These are phyloP conservation scores for Pseudogymnoascus verrucosus DNA, from an alignment of 2,329 filamentous ascomycete species.

Conservation along the genomic window DNA sequence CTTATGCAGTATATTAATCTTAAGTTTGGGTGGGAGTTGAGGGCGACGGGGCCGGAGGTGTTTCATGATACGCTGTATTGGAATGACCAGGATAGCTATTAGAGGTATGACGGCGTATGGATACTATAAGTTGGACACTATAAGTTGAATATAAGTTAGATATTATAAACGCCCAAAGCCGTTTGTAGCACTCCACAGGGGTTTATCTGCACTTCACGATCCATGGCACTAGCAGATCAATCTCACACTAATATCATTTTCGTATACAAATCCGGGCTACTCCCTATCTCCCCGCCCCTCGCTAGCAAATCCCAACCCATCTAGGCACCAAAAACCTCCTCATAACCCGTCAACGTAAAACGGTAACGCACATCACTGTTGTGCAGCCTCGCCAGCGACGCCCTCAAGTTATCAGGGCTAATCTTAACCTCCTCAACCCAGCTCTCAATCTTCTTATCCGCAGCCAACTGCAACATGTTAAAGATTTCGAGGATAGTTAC, in stretches of 20 bases:
- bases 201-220: background rate
- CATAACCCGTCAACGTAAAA: conserved; percentile 61
- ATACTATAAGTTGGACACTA: too few species aligned
- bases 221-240: background rate
- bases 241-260: background rate
- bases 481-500: conserved; percentile 1
- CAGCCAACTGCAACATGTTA: conserved; percentile 53
- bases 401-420: conserved; percentile 57
- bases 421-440: conserved; percentile 71
- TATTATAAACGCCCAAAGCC: background rate
- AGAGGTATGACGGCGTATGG: background rate
- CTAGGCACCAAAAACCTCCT: conserved; percentile 50
- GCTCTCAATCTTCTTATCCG: conserved; percentile 58
- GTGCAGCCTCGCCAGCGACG: conserved; percentile 61
- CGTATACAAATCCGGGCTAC: background rate
- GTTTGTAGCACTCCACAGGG: too few species aligned
- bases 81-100: conserved; percentile 42
- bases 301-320: background rate
- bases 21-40: conserved; percentile 48
- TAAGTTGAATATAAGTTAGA: background rate
- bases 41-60: conserved; percentile 47
- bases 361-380: conserved; percentile 66
- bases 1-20: conserved; percentile 49
- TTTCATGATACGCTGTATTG: conserved; percentile 43
- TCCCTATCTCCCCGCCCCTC: conserved; percentile 1